These are phyloP conservation scores for Catenaria anguillulae DNA, from an alignment of 371 early-diverging fungal species.

Conservation along the genomic window DNA sequence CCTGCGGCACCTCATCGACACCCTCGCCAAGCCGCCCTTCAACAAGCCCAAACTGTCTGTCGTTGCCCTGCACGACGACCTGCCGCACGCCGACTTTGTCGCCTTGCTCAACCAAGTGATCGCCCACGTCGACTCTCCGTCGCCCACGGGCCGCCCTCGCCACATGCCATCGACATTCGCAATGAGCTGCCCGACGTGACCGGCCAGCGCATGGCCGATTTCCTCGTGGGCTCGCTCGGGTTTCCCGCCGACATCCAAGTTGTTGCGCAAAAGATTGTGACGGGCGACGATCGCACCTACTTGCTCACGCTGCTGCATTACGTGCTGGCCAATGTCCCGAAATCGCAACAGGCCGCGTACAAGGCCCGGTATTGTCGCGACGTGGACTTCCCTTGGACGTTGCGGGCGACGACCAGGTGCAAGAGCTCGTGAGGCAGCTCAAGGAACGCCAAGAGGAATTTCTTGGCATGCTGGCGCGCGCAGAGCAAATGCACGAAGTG, in stretches of 20 bases:
- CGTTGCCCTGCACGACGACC: constrained; percentile 35
- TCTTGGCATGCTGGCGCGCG: constrained; percentile 26
- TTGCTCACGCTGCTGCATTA: constrained; percentile 26
- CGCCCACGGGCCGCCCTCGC: constrained; percentile 14
- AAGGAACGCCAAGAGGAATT: constrained; percentile 19
- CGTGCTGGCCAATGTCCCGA: constrained; percentile 23
- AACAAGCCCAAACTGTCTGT: constrained; percentile 15
- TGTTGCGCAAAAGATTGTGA: constrained; percentile 4
- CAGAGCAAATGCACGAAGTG: constrained; percentile 25
- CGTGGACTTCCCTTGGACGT: constrained; percentile 17
- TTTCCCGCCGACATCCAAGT: neutral
- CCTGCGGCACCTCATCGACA: neutral
- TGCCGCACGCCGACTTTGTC: constrained; percentile 21
- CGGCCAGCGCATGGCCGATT: constrained; percentile 21
- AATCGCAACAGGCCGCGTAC: constrained; percentile 32
- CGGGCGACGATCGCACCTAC: constrained; percentile 18
- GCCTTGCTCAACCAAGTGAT: constrained; percentile 27
- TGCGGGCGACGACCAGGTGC: neutral
- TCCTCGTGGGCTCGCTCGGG: constrained; percentile 6
- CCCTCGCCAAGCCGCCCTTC: constrained; percentile 10
- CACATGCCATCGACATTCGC: constrained; percentile 21
- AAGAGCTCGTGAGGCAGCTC: constrained; percentile 22
- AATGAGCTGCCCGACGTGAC: constrained; percentile 29
- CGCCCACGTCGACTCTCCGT: constrained; percentile 22
- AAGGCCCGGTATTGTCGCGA: constrained; percentile 25